Percentiles rank a stretch among this genome's conserved stretches.
phyloP scores from a whole-genome alignment of 176 grass and related monocot genomes.

The Guadua angustifolia region DNA sequence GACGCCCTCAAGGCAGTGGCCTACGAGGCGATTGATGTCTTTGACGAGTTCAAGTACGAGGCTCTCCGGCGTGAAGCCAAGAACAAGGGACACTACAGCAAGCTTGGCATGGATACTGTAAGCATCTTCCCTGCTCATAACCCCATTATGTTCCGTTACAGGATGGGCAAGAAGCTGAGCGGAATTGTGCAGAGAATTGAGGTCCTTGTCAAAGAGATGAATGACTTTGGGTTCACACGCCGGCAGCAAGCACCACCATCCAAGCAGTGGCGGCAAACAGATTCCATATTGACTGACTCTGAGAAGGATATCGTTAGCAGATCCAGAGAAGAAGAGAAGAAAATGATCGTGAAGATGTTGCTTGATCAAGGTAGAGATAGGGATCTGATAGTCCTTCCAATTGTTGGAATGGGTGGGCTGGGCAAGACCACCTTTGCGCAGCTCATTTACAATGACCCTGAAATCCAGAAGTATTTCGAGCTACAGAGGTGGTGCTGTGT shows the following conservation, averaged over 20 bases:
- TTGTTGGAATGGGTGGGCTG: too few species aligned
- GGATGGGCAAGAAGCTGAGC: slow-evolving; percentile 14
- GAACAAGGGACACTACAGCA: background rate
- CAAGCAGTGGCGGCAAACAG: background rate
- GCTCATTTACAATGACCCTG: too few species aligned
- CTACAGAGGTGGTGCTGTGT: too few species aligned
- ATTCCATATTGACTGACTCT: background rate
- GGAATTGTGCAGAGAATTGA: background rate
- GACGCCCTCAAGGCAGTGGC: slow-evolving; percentile 7
- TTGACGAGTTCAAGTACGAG: slow-evolving; percentile 25
- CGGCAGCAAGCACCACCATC: background rate
- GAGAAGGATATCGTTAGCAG: too few species aligned
- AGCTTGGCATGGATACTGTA: background rate
- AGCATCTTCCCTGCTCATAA: background rate
- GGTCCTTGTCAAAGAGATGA: background rate
- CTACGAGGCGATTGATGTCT: background rate
- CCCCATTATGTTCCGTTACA: background rate
- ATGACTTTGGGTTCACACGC: background rate
- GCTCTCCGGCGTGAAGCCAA: slow-evolving; percentile 20
- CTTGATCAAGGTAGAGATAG: too few species aligned
- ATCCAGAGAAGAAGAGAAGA: too few species aligned
- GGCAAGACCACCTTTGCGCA: too few species aligned
- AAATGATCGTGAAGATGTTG: too few species aligned
- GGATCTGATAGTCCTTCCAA: too few species aligned
- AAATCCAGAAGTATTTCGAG: too few species aligned